phyloP scores from a whole-genome alignment of 805 yeast genomes.

The Candida ortonii region DNA sequence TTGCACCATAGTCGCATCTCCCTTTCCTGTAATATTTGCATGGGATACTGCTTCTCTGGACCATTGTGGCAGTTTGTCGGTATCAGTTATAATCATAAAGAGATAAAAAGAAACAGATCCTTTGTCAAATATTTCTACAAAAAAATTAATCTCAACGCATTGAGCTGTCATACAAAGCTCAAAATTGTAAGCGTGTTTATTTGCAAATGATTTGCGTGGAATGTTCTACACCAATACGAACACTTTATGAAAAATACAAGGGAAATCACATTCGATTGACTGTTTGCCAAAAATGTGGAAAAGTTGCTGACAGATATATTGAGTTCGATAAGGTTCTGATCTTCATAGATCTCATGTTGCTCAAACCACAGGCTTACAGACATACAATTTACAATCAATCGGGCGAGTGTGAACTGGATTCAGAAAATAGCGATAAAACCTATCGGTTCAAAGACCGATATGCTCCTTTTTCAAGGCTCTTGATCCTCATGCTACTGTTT shows the following conservation, averaged over 20 bases:
- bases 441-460: conserved; percentile 8
- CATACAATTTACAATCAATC: conserved; percentile 76
- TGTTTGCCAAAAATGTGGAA: conserved; percentile 67
- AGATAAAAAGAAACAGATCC: conserved; percentile 1
- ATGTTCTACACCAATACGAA: conserved; percentile 64
- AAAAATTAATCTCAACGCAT: too few relatives aligned
- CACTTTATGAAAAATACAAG: conserved; percentile 70
- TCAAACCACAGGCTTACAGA: conserved; percentile 84
- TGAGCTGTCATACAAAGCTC: too few relatives aligned
- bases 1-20: conserved; percentile 40
- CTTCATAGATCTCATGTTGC: conserved; percentile 75
- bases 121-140: too few relatives aligned
- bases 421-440: conserved; percentile 4
- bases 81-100: too few relatives aligned
- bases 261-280: conserved; percentile 78
- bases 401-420: conserved; percentile 30
- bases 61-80: conserved; percentile 4
- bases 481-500: conserved; percentile 66
- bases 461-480: conserved; percentile 40
- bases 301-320: conserved; percentile 83
- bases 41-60: conserved; percentile 31
- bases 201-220: conserved; percentile 96
- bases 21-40: conserved; percentile 44
- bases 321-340: conserved; percentile 85
- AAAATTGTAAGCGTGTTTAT: too few relatives aligned